These are phyloP conservation scores for Dothideomycetes sp. DNA, from an alignment of 2,329 filamentous ascomycete species.

Conservation along the genomic window DNA sequence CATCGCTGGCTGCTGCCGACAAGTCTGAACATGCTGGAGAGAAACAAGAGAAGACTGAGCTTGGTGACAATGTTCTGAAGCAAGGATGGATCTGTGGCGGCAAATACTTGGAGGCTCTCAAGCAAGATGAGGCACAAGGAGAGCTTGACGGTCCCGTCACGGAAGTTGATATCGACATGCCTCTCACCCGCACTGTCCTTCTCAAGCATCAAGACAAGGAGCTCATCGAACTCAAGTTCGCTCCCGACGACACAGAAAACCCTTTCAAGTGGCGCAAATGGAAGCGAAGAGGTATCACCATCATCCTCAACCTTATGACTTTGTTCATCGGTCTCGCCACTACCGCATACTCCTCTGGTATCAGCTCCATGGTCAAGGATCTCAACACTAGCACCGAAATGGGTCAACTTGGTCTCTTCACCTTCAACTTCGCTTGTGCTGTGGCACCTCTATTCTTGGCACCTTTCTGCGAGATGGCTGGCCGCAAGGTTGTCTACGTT, in stretches of 20 bases:
- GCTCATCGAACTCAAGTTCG: conserved; percentile 36
- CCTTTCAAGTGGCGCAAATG: conserved; percentile 39
- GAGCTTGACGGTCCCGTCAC: conserved; percentile 25
- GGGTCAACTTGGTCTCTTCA: conserved; percentile 39
- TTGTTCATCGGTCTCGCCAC: conserved; percentile 45
- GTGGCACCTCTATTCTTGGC: conserved; percentile 37
- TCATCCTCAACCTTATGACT: conserved; percentile 41
- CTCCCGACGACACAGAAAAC: conserved; percentile 35
- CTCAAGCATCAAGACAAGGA: conserved; percentile 33
- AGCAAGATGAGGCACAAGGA: conserved; percentile 21
- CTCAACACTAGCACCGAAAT: conserved; percentile 30
- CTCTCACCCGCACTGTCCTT: conserved; percentile 34
- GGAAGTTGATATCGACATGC: conserved; percentile 38
- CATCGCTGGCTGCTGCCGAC: conserved; percentile 1
- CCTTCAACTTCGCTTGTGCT: conserved; percentile 39
- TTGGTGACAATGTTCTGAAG: no score
- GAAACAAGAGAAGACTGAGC: conserved; percentile 4
- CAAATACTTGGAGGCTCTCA: conserved; percentile 22
- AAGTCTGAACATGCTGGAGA: conserved; percentile 1
- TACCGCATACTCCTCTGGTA: conserved; percentile 41
- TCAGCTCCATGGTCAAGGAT: conserved; percentile 34
- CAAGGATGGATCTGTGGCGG: conserved; percentile 24
- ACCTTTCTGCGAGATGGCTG: conserved; percentile 40
- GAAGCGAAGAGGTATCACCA: conserved; percentile 35
- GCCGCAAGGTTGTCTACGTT: conserved; percentile 35